These are phyloP conservation scores for Colletotrichum falcatum DNA, from an alignment of 2,329 filamentous ascomycete genomes.

Conservation along the genomic window DNA sequence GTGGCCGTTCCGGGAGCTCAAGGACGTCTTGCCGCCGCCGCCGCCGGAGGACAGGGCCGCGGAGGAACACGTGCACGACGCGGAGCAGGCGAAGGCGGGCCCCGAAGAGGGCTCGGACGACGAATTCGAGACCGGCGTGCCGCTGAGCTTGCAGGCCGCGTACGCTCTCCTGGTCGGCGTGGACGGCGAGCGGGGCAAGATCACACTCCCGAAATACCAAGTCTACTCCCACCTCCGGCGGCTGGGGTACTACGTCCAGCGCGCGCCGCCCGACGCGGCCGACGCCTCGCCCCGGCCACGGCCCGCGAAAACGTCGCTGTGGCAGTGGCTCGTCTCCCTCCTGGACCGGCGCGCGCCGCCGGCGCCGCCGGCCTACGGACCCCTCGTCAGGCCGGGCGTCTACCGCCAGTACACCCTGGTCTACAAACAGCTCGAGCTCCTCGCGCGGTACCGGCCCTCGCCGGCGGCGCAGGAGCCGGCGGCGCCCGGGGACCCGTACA, in stretches of 20 bases:
- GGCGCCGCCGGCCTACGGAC: constrained; percentile 58
- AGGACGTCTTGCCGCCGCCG: constrained; percentile 58
- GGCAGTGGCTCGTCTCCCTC: constrained; percentile 67
- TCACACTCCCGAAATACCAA: constrained; percentile 82
- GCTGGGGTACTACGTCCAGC: constrained; percentile 82
- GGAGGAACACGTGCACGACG: constrained; percentile 44
- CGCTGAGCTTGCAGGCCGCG: constrained; percentile 90
- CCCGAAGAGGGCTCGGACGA: constrained; percentile 51
- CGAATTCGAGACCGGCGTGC: constrained; percentile 74
- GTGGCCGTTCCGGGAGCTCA: constrained; percentile 75
- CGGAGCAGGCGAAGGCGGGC: constrained; percentile 41
- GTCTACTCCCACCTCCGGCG: constrained; percentile 90
- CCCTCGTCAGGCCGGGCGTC: constrained; percentile 71
- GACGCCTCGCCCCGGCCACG: constrained; percentile 7
- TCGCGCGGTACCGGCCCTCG: constrained; percentile 75
- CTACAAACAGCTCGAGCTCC: constrained; percentile 80
- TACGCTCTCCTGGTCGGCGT: constrained; percentile 86
- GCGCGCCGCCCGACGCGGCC: constrained; percentile 64
- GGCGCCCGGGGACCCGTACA: constrained; percentile 67
- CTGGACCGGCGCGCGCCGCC: constrained; percentile 49
- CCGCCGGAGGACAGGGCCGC: constrained; percentile 45
- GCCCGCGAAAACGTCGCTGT: constrained; percentile 51
- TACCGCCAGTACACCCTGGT: constrained; percentile 77
- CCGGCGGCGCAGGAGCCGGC: constrained; percentile 45
- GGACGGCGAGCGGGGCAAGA: constrained; percentile 70